Evolutionary conservation across 805 yeast genomes (phyloP).

Genomic region (Candida lessepsii): DNA sequence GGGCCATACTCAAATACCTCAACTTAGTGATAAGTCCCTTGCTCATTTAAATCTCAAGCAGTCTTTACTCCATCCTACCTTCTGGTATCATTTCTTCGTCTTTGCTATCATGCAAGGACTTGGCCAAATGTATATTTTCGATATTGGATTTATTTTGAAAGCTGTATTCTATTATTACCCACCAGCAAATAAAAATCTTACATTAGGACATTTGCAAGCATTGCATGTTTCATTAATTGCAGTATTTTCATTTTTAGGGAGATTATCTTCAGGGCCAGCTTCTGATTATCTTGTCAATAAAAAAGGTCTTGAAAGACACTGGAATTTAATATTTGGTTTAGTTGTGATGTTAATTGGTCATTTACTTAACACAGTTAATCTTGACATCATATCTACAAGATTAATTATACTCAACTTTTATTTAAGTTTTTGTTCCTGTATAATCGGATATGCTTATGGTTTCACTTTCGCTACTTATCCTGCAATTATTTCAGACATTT

Average conservation of each 20-base stretch:
- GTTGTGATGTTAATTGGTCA: constrained; percentile 32
- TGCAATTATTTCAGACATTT: constrained; percentile 32
- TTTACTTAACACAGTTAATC: constrained; percentile 18
- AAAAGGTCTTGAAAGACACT: constrained; percentile 28
- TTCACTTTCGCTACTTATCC: constrained; percentile 35
- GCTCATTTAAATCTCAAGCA: constrained; percentile 19
- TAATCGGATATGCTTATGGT: constrained; percentile 36
- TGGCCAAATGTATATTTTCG: constrained; percentile 38
- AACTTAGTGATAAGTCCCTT: constrained; percentile 9
- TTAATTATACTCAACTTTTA: constrained; percentile 18
- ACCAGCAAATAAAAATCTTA: constrained; percentile 8
- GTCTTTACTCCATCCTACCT: constrained; percentile 27
- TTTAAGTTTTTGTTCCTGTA: constrained; percentile 24
- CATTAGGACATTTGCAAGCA: constrained; percentile 27
- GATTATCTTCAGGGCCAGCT: constrained; percentile 32
- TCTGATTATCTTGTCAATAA: constrained; percentile 27
- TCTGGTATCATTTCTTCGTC: constrained; percentile 32
- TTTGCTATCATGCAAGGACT: constrained; percentile 35
- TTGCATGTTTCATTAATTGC: constrained; percentile 35
- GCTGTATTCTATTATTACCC: constrained; percentile 26
- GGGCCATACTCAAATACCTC: not conserved
- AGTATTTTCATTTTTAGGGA: constrained; percentile 29
- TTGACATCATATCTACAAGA: constrained; percentile 13
- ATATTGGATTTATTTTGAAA: constrained; percentile 31
- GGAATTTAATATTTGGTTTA: constrained; percentile 31